Evolutionary conservation across 179 eudicot genomes (phyloP).

Genomic region (Carnegiea gigantea): DNA sequence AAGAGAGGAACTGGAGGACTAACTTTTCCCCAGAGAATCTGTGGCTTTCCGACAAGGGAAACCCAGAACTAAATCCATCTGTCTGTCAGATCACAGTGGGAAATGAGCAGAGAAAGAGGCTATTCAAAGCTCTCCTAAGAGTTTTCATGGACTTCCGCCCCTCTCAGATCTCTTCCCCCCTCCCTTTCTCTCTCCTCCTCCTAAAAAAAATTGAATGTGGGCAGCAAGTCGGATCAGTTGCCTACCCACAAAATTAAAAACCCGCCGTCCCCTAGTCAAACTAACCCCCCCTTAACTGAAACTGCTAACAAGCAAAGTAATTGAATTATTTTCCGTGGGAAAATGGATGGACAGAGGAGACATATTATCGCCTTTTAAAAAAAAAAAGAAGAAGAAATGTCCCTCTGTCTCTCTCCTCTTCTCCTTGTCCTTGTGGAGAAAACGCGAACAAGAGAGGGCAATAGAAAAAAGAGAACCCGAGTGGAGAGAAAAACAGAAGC

Average conservation of each 20-base stretch:
- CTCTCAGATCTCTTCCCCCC: neutral
- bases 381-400: neutral
- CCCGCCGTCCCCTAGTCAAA: conserved; percentile 23
- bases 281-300: conserved; percentile 19
- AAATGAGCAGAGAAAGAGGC: neutral
- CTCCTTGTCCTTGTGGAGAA: conserved; percentile 17
- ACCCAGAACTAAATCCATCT: neutral
- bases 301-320: neutral
- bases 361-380: neutral
- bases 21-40: conserved; percentile 21
- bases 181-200: conserved; percentile 12
- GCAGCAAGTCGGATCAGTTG: conserved; percentile 21
- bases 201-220: neutral
- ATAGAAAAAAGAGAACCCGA: neutral
- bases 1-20: neutral
- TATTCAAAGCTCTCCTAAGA: neutral
- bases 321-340: conserved; percentile 22
- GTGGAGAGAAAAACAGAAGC: neutral
- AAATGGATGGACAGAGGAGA: neutral
- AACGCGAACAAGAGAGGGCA: conserved; percentile 12
- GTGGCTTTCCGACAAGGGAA: conserved; percentile 29
- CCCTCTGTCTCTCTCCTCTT: neutral
- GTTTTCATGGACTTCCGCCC: neutral
- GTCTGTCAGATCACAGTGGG: neutral
- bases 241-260: conserved; percentile 4